Base-by-base conservation (phyloP, 2,329 filamentous ascomycete genomes). In the Apiospora kogelbergensis region DNA sequence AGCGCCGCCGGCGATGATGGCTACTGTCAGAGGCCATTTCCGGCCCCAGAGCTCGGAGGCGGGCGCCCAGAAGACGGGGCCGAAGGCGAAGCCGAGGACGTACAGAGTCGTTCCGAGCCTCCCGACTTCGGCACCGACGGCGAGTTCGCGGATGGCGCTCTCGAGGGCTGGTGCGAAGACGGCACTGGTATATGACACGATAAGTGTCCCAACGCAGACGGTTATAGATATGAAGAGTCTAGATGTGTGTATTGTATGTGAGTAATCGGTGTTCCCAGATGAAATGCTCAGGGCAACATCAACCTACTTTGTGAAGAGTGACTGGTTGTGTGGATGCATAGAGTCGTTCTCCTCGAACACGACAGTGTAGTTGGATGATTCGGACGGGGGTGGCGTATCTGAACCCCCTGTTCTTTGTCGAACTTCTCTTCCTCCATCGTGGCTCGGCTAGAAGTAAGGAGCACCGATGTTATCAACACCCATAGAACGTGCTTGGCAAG, bases 21-120 rank as follows among this genome's bases (percentile, higher is more conserved):
- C 41, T 10, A 26, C 42, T 2, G 57, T 46, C 37, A 64, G 42
- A 42, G 53, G 57, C n/a, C 40, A 53, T 20, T 26, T n/a, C 1
- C 67, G 40, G 4, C 67, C 67, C 37, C 53, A 44, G n/a, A 68
- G 48, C 26, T 68, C 67, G n/a, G 67, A 68, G 1, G 46, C 26
- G 1, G 67, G 67, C 30, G 67, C 57, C 48, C 48, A 68, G 67
- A 68, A 30, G n/a, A 65, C 42, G 6, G 67, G 67, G 4, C 67
- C 67, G 24, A 63, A 46, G 1, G 53, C 57, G 57, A 68, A 68
- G 13, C 67, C 67, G 2, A 68, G 53, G 22, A 68, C 42, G 30
- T 63, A 68, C 9, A 63, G 22, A 24, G 53, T 68, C 3, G 57
- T 63, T 9, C 67, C 67, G 5, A 68, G 67, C 30, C 65, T 15